Evolutionary conservation across 345 rosid genomes (phyloP).

Genomic region (Syzygium grande): DNA sequence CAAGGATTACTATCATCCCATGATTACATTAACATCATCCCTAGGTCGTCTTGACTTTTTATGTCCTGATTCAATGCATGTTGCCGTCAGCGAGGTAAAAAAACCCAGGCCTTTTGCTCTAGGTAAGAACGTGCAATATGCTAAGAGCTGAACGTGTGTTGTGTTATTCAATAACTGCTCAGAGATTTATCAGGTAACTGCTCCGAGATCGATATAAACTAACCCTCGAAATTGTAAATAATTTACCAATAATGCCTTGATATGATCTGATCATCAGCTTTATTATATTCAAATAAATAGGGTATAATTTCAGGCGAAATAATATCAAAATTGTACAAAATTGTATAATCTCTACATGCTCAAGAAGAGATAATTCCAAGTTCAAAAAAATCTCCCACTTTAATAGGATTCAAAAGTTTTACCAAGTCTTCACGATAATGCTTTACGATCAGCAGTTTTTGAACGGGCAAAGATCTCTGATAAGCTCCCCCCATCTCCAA

Average conservation of each 20-base stretch:
- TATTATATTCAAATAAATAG: neutral
- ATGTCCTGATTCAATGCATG: neutral
- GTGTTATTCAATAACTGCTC: neutral
- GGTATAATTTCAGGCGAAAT: neutral
- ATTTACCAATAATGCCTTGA: neutral
- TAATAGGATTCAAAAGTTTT: neutral
- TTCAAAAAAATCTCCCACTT: neutral
- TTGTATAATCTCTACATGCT: neutral
- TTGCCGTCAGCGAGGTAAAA: neutral
- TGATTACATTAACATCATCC: neutral
- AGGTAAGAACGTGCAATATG: neutral
- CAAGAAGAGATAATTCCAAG: neutral
- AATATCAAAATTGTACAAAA: neutral
- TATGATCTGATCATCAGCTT: neutral
- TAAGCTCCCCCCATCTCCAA: neutral
- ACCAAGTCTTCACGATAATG: neutral
- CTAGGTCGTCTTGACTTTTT: neutral
- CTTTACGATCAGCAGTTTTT: neutral
- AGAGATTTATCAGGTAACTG: neutral
- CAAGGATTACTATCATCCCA: neutral
- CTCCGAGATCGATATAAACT: neutral
- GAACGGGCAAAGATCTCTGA: neutral
- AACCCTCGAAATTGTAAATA: neutral
- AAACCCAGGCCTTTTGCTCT: neutral
- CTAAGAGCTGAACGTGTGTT: neutral